These are phyloP conservation scores for Cytospora mali DNA, from an alignment of 2,329 filamentous ascomycete genomes.

Conservation along the genomic window DNA sequence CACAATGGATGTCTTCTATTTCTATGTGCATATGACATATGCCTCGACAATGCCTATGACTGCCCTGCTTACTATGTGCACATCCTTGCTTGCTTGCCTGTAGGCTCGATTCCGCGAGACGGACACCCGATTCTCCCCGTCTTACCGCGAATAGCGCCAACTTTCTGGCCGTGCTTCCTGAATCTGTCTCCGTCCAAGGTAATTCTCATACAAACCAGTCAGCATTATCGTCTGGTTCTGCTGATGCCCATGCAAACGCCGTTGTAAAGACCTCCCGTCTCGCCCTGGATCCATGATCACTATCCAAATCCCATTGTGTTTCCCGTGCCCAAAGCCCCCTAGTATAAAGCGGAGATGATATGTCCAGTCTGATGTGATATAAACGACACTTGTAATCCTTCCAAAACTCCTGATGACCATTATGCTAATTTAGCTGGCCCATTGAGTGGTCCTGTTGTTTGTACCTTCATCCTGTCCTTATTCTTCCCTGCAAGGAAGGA, in stretches of 20 bases:
- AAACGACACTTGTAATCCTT: background rate
- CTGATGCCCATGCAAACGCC: slow-evolving; percentile 10
- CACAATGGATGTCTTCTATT: slow-evolving; percentile 24
- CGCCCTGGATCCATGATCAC: background rate
- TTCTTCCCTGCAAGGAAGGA: background rate
- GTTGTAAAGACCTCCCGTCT: background rate
- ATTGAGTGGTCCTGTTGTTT: background rate
- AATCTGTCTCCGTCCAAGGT: background rate
- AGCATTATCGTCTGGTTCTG: background rate
- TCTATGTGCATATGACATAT: slow-evolving; percentile 24
- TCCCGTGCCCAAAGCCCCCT: background rate
- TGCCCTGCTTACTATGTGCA: slow-evolving; percentile 15
- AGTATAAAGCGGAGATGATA: slow-evolving; percentile 16
- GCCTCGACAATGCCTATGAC: slow-evolving; percentile 9
- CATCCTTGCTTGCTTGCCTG: slow-evolving; percentile 3
- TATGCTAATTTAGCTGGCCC: slow-evolving; percentile 2
- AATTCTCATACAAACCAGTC: background rate
- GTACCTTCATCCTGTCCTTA: background rate
- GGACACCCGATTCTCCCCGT: background rate
- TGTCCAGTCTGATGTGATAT: slow-evolving; percentile 23
- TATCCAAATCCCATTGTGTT: background rate
- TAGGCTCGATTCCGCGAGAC: background rate
- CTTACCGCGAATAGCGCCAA: background rate
- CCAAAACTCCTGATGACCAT: slow-evolving; percentile 8
- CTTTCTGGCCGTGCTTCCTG: background rate